These are phyloP conservation scores for Cyberlindnera americana DNA, from an alignment of 805 yeast species.

Conservation along the genomic window DNA sequence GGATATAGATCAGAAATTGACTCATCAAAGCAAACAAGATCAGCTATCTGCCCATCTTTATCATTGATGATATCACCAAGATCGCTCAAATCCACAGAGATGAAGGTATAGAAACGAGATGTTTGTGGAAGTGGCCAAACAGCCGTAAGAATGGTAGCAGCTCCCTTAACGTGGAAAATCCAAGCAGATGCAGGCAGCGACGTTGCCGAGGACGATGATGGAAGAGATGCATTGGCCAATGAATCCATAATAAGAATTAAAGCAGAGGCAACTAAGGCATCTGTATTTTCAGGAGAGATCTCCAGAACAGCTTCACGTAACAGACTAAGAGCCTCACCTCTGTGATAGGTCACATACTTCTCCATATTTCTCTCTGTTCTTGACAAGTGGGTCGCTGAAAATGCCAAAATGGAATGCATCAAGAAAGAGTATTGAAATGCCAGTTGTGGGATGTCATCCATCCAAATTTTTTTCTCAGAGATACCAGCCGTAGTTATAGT, in stretches of 20 bases:
- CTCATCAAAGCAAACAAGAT: conserved; percentile 78
- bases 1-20: conserved; percentile 86
- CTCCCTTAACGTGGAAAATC: conserved; percentile 96
- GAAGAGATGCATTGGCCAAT: conserved; percentile 79
- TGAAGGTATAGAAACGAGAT: conserved; percentile 62
- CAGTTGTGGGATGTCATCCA: conserved; percentile 78
- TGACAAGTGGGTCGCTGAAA: conserved; percentile 88
- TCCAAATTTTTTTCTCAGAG: conserved; percentile 83
- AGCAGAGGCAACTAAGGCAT: conserved; percentile 91
- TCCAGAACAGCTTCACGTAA: conserved; percentile 83
- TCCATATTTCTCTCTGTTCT: conserved; percentile 73
- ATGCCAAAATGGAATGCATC: conserved; percentile 89
- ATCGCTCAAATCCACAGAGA: conserved; percentile 87
- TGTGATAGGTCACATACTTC: conserved; percentile 77
- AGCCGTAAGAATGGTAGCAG: conserved; percentile 91
- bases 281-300: conserved; percentile 81
- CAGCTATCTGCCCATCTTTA: conserved; percentile 42
- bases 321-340: conserved; percentile 81
- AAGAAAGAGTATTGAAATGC: conserved; percentile 86
- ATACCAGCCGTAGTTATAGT: conserved; percentile 91
- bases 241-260: conserved; percentile 89
- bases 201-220: conserved; percentile 30
- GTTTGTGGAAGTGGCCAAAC: conserved; percentile 86
- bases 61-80: conserved; percentile 59
- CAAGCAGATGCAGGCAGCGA: conserved; percentile 91